Base-by-base conservation (phyloP, 306 rosid species). In the Chamaecrista fasciculata region DNA sequence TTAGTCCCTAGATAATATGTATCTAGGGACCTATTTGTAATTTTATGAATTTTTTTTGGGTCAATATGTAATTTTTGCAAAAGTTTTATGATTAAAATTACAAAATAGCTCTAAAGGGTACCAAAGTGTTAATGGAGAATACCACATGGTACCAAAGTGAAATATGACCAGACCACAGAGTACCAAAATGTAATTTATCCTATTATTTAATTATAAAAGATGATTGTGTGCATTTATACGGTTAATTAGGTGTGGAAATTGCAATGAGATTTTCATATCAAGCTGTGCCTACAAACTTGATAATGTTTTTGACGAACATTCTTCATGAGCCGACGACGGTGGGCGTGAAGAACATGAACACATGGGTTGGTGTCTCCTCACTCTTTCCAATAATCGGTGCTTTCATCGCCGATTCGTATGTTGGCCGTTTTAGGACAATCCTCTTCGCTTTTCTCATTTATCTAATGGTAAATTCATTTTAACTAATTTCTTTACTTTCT, bases 391-490 rank as follows among this genome's bases (percentile, higher is more conserved):
- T 78, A 15, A 31, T 84, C 4, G 85, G 88, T n/a, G 85, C 77
- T 36, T 67, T 77, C 68, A 28, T 80, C 0, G 85, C 85, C 2
- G 88, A 84, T 29, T 84, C 88, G 5, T 74, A 44, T 42, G 20
- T 80, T 4, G 85, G 88, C 12, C 81, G 88, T 6, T 84, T 80
- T 79, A 70, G 23, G 0, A 78, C 85, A 56, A 84, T 84, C 25
- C 42, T 84, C 16, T 1, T 71, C 11, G 67, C 85, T 58, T 56
- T 75, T 36, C 3, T 34, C 71, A 71, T 80, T 20, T 84, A 74
- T 51, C 73, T 77, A 12, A 1, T 71, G 79, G 88, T 83, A 71
- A 18, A 2, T 25, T 8, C n/a, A 46, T 34, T 36, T 15, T 39
- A 28, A 18, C 34, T 12, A 33, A 12, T 1, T 15, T 12, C 47